Evolutionary conservation across 2,329 filamentous ascomycete genomes (phyloP), one percentile per base, ranked within the genome.

Genomic region (Aspergillus nomiae): DNA sequence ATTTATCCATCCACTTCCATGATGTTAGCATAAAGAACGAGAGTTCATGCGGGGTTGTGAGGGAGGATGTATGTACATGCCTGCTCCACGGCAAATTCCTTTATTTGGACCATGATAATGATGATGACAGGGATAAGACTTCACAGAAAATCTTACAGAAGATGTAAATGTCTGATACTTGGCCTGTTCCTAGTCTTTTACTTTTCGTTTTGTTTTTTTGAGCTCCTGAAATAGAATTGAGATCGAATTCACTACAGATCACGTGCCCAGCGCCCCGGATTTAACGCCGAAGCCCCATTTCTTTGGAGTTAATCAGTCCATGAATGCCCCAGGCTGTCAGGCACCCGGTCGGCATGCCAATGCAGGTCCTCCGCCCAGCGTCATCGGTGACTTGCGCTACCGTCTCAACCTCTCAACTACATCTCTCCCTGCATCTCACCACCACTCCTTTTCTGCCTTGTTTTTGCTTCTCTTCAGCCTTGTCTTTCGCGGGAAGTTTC

Each of bases 81-180:
- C 76, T 88, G 83, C 79, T 96, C 92, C 10, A 95, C 90, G 16
- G 76, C 78, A 61, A 82, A 82, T 26, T 75, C 70, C 56, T 77
- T 71, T 56, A 81, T 70, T 58, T 79, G 75, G 32, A 80, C 79
- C 79, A 81, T 81, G 57, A 46, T 71, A 14, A 36, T 16, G 34
- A 36, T 36, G 65, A 41, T 19, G 45, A 28, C 26, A 28, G 45
- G 16, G 56, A 32, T 30, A 6, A 24, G n/a, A 6, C 16, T 34
- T 12, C 5, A 12, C 24, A 26, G 11, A 28, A 9, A 4, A 7
- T 30, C 11, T 16, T 19, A 56, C 19, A 63, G 28, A 51, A 7
- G 10, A 38, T 36, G n/a, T 26, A 28, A 26, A 48, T 26, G 10
- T 28, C 45, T 32, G 21, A 48, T 34, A 14, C 6, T 10, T 50